Base-by-base conservation (phyloP, 306 rosid genomes). In the Rubus parviflorus region DNA sequence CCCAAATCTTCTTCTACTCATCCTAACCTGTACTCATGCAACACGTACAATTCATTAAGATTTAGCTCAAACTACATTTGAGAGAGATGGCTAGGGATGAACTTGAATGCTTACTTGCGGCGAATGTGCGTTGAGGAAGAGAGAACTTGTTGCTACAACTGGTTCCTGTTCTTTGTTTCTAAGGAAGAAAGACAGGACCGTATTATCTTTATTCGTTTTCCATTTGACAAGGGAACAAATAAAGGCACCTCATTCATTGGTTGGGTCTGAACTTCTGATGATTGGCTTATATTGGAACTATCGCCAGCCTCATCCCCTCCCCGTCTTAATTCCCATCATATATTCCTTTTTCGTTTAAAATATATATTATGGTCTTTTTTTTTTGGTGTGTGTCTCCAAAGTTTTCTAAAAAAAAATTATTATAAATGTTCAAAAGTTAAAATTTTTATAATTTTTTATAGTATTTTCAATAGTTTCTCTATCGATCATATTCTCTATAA, bases 1-100 rank as follows among this genome's bases (percentile, higher is more conserved):
- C 72, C 93, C 89, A 75, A 78, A 80, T 85, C 85, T 86, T 68
- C 80, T 76, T 84, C 84, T 88, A 75, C 87, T 92, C 97, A 92
- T 84, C 40, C 80, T 61, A 38, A 58, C 82, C 89, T 87, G 76
- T 45, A 43, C 49, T 74, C 62, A 62, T 48, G 64, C 7, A 52
- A 51, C 48, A 42, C 35, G 23, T 19, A 45, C 23, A 25, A 25
- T 17, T 19, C 45, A 30, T 30, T 30, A 70, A 48, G 15, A 23
- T 65, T 2, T 15, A 48, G 64, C 47, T 45, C 74, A 62, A 60
- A 53, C 11, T 30, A 30, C 35, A 30, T 30, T 30, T 30, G 35
- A 1, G 35, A 30, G 35, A 30, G 35, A 1, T 30, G 2, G 35
- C 35, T 30, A 30, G 35, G 35, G 35, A 30, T 30, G 25, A 64